Conservation (phyloP, 2,329 filamentous ascomycete species). For the Zarea fungicola region DNA sequence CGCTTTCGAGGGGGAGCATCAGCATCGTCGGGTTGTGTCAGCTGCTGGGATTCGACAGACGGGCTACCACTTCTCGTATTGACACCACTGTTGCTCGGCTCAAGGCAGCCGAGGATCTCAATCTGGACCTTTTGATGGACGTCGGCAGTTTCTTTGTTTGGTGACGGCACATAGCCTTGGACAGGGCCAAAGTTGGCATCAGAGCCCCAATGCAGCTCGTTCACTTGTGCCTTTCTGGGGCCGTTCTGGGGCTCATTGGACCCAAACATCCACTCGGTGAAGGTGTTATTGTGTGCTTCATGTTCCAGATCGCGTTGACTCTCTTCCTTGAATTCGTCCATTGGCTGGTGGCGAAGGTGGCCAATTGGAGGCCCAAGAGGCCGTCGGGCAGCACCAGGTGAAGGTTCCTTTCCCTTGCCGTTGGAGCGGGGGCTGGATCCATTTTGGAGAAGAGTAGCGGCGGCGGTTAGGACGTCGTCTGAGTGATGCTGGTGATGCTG, state of each 20-base stretch:
- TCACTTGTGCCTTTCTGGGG: slow-evolving; percentile 30
- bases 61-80: slow-evolving; percentile 58
- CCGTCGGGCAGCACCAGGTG: slow-evolving; percentile 20
- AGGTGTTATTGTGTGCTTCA: slow-evolving; percentile 31
- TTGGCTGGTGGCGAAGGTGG: slow-evolving; percentile 37
- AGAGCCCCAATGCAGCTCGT: slow-evolving; percentile 61
- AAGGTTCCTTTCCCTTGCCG: slow-evolving; percentile 17
- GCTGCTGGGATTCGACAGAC: background rate
- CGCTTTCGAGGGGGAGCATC: slow-evolving; percentile 45
- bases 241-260: slow-evolving; percentile 22
- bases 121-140: slow-evolving; percentile 51
- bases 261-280: slow-evolving; percentile 39
- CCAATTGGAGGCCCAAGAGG: slow-evolving; percentile 31
- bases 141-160: slow-evolving; percentile 53
- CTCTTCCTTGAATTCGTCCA: slow-evolving; percentile 39
- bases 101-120: slow-evolving; percentile 52
- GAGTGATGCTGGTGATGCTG: slow-evolving; percentile 30
- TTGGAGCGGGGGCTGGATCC: slow-evolving; percentile 19
- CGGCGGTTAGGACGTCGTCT: slow-evolving; percentile 52
- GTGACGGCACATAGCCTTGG: slow-evolving; percentile 53
- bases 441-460: slow-evolving; percentile 48
- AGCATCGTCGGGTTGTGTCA: slow-evolving; percentile 25
- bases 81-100: slow-evolving; percentile 51
- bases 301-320: slow-evolving; percentile 28
- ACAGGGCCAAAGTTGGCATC: slow-evolving; percentile 57